Evolutionary conservation across 2,329 filamentous ascomycete genomes (phyloP), one percentile per base, ranked within the genome.

Genomic region (Xenosphaeropsis pyriputrescens): DNA sequence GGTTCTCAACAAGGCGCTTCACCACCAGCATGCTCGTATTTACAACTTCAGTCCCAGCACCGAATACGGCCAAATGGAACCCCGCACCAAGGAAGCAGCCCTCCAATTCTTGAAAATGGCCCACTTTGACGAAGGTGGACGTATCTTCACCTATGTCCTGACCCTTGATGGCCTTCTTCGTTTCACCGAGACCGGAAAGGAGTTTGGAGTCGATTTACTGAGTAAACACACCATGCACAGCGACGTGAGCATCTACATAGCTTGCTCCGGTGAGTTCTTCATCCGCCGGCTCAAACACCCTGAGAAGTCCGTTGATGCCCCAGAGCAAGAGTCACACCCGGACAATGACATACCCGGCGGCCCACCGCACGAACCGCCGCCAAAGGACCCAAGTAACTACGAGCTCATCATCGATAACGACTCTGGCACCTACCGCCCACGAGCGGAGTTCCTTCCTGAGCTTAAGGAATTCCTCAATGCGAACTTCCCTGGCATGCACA

Each of bases 221-320:
- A 86, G 79, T 57, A 96, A 96, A 57, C 89, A 96, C 58, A 93
- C 85, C 31, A 94, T 96, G 85, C 89, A 96, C 61, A 89, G 84
- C 46, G 79, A 95, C 56, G 88, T 94, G 2, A 82, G 78, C 29
- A 81, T 84, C 2, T 94, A 94, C 56, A 85, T 95, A 45, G 89
- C 88, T 16, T 95, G 79, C 54, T 85, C 83, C 0, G 89, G 89
- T 32, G 89, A 96, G 54, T 96, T 96, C 58, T 91, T 95, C 56
- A 70, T 96, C 44, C 74, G 85, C 12, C 72, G 81, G 2, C 65
- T 84, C 18, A 70, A 65, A 44, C 65, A 72, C 41, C 64, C 68
- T 0, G 57, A 64, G 18, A 55, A 58, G 6, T 57, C 58, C 2
- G 59, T 63, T 7, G 61, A 65, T 13, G 50, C 55, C 13, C 54